Evolutionary conservation across 768 basidiomycete genomes (phyloP).

Genomic region (Lactifluus hygrophoroides): DNA sequence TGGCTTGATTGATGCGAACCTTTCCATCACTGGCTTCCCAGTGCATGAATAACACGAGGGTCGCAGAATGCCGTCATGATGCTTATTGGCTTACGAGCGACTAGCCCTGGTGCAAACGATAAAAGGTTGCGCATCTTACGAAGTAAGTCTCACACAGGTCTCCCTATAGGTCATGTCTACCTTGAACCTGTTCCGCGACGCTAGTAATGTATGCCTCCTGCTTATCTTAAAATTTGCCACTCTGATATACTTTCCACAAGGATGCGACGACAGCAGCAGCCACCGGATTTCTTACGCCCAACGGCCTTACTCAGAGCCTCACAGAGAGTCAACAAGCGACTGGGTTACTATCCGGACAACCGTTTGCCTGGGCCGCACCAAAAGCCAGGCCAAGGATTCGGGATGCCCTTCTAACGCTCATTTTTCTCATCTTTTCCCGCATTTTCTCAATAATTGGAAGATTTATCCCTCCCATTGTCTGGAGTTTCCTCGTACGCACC

Average conservation of each 20-base stretch:
- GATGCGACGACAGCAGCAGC: neutral
- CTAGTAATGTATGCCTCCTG: neutral
- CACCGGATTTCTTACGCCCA: neutral
- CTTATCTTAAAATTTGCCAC: neutral
- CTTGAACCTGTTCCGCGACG: neutral
- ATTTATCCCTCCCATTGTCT: neutral
- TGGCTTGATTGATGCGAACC: neutral
- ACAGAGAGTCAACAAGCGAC: neutral
- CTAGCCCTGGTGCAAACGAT: neutral
- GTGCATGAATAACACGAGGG: neutral
- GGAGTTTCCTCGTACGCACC: neutral
- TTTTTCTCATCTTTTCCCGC: neutral
- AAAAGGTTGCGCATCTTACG: neutral
- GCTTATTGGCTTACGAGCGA: neutral
- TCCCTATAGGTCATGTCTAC: slow-evolving; percentile 1
- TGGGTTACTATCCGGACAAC: neutral
- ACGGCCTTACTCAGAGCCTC: neutral
- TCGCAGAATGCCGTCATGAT: neutral
- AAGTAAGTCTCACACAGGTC: neutral
- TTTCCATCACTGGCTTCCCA: neutral
- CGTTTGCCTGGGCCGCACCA: neutral
- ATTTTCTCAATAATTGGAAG: neutral
- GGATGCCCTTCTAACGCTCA: neutral
- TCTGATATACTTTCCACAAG: neutral
- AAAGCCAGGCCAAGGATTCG: neutral